These are phyloP conservation scores for Atalantia buxifolia DNA, from an alignment of 345 rosid genomes.

Conservation along the genomic window DNA sequence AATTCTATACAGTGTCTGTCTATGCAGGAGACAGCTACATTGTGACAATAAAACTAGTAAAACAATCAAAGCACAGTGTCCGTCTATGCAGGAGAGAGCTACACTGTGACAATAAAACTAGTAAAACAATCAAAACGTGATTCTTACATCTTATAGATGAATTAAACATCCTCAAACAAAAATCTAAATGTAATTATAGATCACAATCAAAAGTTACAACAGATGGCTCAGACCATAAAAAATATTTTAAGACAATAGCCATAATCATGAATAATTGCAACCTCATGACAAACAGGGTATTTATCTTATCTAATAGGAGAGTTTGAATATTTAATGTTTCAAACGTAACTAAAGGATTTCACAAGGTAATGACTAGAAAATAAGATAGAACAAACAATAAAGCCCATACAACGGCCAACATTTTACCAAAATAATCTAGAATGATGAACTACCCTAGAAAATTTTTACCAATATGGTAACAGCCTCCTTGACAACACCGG, in stretches of 20 bases:
- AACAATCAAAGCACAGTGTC: neutral
- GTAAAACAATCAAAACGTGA: neutral
- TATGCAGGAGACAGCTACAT: neutral
- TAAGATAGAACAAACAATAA: neutral
- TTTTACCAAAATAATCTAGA: neutral
- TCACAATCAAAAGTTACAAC: neutral
- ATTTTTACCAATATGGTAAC: conserved; percentile 85
- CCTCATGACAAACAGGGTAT: neutral
- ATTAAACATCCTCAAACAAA: neutral
- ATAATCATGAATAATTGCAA: neutral
- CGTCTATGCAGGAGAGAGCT: neutral
- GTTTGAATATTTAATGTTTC: neutral
- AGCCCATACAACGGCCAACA: neutral
- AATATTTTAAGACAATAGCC: neutral
- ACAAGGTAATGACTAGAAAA: neutral
- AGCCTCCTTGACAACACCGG: conserved; percentile 98
- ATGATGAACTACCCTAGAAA: neutral
- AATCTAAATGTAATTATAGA: neutral
- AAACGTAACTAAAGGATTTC: neutral
- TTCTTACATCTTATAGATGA: neutral
- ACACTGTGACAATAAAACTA: neutral
- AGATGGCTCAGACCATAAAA: neutral
- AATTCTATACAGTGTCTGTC: neutral
- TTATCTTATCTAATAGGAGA: neutral
- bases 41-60: neutral